Conservation (phyloP, 2,329 filamentous ascomycete genomes). For the Xylaria sp. region DNA sequence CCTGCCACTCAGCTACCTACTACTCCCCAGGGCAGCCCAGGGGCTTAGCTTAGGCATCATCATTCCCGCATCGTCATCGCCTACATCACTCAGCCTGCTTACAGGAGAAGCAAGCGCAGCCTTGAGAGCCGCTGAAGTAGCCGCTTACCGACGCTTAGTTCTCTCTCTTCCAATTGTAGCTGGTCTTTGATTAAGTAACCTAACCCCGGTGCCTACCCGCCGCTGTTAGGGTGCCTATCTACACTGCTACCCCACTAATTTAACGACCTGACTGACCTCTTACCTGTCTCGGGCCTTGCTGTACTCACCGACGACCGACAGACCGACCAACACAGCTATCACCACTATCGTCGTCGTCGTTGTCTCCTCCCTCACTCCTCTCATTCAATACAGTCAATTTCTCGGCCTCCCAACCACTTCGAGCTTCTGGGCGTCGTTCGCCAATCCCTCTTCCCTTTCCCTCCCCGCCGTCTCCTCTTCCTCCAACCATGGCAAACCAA, state of each 20-base stretch:
- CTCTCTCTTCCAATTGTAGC: no score
- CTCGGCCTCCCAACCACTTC: not conserved
- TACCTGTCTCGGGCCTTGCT: not conserved
- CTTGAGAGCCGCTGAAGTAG: not conserved
- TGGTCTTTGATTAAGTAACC: no score
- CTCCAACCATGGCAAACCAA: conserved; percentile 84
- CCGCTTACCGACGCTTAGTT: not conserved
- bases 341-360: conserved; percentile 8
- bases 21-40: no score
- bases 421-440: not conserved
- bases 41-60: conserved; percentile 6
- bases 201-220: not conserved
- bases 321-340: conserved; percentile 1
- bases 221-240: not conserved
- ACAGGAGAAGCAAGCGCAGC: not conserved
- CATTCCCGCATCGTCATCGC: conserved; percentile 16
- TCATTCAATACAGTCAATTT: not conserved
- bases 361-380: conserved; percentile 9
- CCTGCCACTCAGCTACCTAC: not conserved
- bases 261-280: not conserved
- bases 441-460: conserved; percentile 17
- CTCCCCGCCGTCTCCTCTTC: conserved; percentile 42
- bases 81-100: not conserved
- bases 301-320: conserved; percentile 4
- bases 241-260: no score